phyloP scores from a whole-genome alignment of 345 rosid genomes.

The Eucalyptus marginata region DNA sequence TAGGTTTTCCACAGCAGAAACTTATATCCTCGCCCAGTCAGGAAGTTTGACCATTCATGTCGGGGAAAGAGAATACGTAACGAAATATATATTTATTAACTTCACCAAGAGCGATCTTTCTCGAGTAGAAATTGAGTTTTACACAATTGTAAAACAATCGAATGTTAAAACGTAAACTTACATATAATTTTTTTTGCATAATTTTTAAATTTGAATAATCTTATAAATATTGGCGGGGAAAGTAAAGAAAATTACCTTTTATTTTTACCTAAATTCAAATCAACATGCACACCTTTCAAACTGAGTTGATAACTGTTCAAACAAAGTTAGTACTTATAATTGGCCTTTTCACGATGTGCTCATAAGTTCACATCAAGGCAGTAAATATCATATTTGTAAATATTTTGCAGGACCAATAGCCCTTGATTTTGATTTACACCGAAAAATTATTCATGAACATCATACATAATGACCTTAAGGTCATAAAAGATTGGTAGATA shows the following conservation, averaged over 20 bases:
- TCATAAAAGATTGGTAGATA: too few species aligned
- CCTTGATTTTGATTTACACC: too few species aligned
- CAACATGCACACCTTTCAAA: not conserved
- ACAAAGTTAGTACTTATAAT: not conserved
- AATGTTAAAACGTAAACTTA: too few species aligned
- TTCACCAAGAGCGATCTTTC: too few species aligned
- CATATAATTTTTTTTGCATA: not conserved
- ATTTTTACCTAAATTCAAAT: not conserved
- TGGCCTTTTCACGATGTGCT: not conserved
- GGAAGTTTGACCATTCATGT: not conserved
- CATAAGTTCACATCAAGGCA: not conserved
- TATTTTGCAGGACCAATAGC: not conserved
- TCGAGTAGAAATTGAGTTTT: not conserved
- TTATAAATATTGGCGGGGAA: not conserved
- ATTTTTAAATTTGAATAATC: too few species aligned
- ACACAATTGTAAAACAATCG: not conserved
- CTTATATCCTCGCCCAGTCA: not conserved
- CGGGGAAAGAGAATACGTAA: accelerated
- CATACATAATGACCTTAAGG: too few species aligned
- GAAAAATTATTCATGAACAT: too few species aligned
- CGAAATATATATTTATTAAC: not conserved
- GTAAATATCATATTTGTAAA: too few species aligned
- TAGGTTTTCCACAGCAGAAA: too few species aligned
- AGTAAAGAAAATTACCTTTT: not conserved
- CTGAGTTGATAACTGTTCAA: not conserved